phyloP scores from a whole-genome alignment of 257 asterid species.

The Solanum chiquidenum region DNA sequence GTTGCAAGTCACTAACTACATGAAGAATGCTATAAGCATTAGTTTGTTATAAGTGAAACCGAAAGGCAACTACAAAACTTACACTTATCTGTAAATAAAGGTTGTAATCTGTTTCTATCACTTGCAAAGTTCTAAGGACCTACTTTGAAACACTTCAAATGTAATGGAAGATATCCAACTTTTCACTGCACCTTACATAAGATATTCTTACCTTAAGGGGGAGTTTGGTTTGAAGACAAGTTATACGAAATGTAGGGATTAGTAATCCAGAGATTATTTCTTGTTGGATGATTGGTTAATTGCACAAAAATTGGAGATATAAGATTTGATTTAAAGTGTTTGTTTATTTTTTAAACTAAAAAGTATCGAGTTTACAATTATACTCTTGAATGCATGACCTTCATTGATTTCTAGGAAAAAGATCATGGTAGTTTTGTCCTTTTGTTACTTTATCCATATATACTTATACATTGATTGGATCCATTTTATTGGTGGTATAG shows the following conservation, averaged over 20 bases:
- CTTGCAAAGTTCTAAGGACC: neutral
- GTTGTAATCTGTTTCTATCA: neutral
- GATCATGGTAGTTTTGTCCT: neutral
- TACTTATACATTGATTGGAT: neutral
- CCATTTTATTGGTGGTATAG: neutral
- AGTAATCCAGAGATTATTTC: neutral
- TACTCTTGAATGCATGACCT: neutral
- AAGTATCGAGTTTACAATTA: neutral
- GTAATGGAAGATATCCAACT: neutral
- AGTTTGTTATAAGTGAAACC: neutral
- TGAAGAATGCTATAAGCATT: neutral
- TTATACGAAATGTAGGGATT: neutral
- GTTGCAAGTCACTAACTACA: neutral
- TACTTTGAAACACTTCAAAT: neutral
- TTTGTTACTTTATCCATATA: neutral
- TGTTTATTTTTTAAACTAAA: neutral
- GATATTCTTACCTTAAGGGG: neutral
- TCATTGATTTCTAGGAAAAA: neutral
- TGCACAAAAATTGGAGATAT: neutral
- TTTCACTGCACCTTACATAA: neutral
- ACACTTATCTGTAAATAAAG: neutral
- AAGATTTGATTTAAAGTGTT: neutral
- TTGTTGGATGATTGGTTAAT: neutral
- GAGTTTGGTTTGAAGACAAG: neutral
- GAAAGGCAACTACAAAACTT: neutral